These are phyloP conservation scores for Rhododendron williamsianum DNA, from an alignment of 148 eudicot genomes.

Conservation along the genomic window DNA sequence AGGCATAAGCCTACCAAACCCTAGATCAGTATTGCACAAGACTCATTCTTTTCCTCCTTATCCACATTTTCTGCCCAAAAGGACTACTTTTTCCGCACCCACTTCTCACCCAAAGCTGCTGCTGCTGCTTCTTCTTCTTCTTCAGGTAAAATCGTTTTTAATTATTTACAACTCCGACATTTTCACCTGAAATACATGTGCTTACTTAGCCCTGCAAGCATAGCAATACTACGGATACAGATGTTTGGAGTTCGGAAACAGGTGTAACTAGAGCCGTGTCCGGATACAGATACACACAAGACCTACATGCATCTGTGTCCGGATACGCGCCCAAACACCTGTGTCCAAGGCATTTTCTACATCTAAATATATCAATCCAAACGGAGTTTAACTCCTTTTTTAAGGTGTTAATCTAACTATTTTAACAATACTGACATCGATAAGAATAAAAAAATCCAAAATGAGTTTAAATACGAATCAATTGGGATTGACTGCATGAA, in stretches of 20 bases:
- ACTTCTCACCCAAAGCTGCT: constrained; percentile 45
- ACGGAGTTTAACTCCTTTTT: neutral
- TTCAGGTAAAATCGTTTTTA: constrained; percentile 38
- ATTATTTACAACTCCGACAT: neutral
- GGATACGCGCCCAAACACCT: neutral
- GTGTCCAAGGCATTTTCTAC: neutral
- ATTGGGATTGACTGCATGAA: neutral
- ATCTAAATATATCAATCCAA: neutral
- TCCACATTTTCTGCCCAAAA: constrained; percentile 27
- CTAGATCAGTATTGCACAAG: neutral
- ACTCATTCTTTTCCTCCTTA: constrained; percentile 6
- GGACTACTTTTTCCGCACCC: constrained; percentile 15
- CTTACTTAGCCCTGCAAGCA: neutral
- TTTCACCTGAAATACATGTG: neutral
- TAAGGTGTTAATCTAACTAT: neutral
- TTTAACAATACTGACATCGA: neutral
- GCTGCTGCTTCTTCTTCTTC: constrained; percentile 29
- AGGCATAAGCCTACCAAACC: constrained; percentile 4
- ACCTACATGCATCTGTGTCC: neutral
- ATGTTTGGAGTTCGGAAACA: neutral
- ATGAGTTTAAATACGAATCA: neutral
- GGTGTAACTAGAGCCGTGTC: neutral
- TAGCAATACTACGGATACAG: neutral
- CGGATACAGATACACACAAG: neutral
- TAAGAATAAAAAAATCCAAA: too few species aligned